Evolutionary conservation across 805 yeast genomes (phyloP).

Genomic region (Starmerella kuoi): DNA sequence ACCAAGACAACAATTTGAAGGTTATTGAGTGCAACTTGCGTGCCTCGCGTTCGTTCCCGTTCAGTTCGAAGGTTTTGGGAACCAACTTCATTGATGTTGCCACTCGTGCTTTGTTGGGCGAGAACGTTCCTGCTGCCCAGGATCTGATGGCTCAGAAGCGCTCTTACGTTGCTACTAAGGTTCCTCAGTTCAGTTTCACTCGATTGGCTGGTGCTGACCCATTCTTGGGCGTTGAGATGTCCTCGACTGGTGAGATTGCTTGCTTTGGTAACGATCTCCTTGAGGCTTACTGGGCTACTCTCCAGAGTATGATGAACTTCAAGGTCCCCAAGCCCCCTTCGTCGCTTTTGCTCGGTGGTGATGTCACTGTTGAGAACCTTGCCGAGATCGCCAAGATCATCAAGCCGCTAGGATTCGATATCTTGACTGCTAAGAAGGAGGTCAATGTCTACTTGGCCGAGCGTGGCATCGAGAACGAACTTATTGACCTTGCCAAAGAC

Average conservation of each 20-base stretch:
- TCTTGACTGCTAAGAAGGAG: slow-evolving; percentile 60
- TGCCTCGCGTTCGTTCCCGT: slow-evolving; percentile 98
- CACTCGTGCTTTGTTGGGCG: slow-evolving; percentile 68
- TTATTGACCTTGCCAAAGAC: slow-evolving; percentile 86
- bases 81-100: slow-evolving; percentile 91
- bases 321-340: slow-evolving; percentile 81
- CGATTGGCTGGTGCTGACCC: slow-evolving; percentile 99
- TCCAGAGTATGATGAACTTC: slow-evolving; percentile 96
- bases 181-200: slow-evolving; percentile 96
- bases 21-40: slow-evolving; percentile 98
- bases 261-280: slow-evolving; percentile 75
- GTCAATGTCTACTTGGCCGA: slow-evolving; percentile 57
- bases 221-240: slow-evolving; percentile 97
- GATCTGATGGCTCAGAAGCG: slow-evolving; percentile 69
- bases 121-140: slow-evolving; percentile 61
- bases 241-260: slow-evolving; percentile 98
- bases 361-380: slow-evolving; percentile 54
- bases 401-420: slow-evolving; percentile 65
- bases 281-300: slow-evolving; percentile 96
- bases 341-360: slow-evolving; percentile 92
- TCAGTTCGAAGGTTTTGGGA: slow-evolving; percentile 94
- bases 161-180: slow-evolving; percentile 87
- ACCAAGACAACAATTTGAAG: slow-evolving; percentile 87
- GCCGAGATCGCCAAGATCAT: slow-evolving; percentile 62
- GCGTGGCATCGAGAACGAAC: slow-evolving; percentile 36